Evolutionary conservation across 441 rosid species (phyloP), one percentile per base, ranked within the genome.

Genomic region (Populus hybrid): DNA sequence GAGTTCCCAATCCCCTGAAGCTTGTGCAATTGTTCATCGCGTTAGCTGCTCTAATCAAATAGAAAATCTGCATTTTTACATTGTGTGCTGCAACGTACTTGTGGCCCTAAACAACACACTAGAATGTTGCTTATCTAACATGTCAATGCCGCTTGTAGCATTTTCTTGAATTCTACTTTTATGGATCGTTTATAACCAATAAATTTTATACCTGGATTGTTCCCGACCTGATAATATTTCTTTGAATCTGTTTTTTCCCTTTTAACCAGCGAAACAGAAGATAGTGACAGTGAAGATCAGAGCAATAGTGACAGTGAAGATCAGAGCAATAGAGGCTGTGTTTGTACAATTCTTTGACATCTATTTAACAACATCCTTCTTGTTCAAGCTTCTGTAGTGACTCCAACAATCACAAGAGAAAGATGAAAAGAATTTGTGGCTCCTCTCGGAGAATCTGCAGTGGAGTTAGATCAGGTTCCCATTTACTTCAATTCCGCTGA

Each of bases 331-430:
- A 82, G 81, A 40, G 77, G 84, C 65, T 85, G 88, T 76, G 67
- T 74, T 36, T 87, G 88, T 66, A 67, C 73, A 38, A 85, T 83
- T 82, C 85, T 82, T 77, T 83, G 83, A 82, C 67, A 53, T 59
- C n/a, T 35, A n/a, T 38, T 69, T 23, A 42, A 63, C 11, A 63
- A 64, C 77, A 23, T 20, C 64, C 75, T 9, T 65, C 24, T n/a
- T 1, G 4, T 32, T 16, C 79, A 67, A 66, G 67, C 61, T 73
- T 30, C 16, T 66, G 40, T 18, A 65, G 46, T 3, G 26, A 63
- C 28, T 0, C 1, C 34, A 26, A 40, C 73, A 68, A 65, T 21
- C 26, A 76, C 38, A 75, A 23, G 14, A 36, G 20, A 12, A 21
- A 24, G 59, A 24, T 14, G 28, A n/a, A 72, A 30, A 20, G 12